These are phyloP conservation scores for Gloeostereum incarnatum DNA, from an alignment of 768 basidiomycete species.

Conservation along the genomic window DNA sequence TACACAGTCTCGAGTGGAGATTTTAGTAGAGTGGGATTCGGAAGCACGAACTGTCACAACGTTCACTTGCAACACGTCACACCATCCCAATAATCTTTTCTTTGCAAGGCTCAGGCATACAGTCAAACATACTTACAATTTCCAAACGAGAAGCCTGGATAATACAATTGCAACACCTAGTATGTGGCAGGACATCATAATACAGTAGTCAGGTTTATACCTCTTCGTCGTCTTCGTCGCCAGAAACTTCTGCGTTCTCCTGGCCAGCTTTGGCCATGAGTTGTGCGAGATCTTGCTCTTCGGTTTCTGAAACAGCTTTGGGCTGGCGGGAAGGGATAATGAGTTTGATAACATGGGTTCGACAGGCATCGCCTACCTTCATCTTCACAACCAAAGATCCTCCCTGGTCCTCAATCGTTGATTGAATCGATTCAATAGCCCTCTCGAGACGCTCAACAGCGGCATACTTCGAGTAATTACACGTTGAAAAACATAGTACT, in stretches of 20 bases:
- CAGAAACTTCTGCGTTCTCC: constrained; percentile 95
- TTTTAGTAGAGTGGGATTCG: too few relatives aligned
- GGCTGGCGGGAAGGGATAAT: constrained; percentile 41
- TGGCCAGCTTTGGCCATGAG: constrained; percentile 92
- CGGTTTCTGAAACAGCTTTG: constrained; percentile 94
- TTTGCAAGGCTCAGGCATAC: too few relatives aligned
- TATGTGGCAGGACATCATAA: too few relatives aligned
- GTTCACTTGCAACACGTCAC: too few relatives aligned
- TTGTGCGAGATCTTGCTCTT: constrained; percentile 94
- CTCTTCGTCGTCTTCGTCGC: constrained; percentile 84
- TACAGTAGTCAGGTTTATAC: too few relatives aligned
- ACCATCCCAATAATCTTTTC: too few relatives aligned
- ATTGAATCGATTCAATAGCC: constrained; percentile 86
- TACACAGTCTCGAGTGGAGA: too few relatives aligned
- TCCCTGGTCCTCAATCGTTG: constrained; percentile 74
- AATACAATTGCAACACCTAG: too few relatives aligned
- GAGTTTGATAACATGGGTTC: neutral
- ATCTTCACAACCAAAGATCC: constrained; percentile 91
- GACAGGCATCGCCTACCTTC: constrained; percentile 50
- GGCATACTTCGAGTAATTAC: constrained; percentile 42
- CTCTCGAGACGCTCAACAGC: constrained; percentile 91
- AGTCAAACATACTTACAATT: too few relatives aligned
- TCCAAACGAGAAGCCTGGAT: too few relatives aligned
- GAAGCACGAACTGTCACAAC: too few relatives aligned
- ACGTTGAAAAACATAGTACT: neutral